Evolutionary conservation across 2,329 filamentous ascomycete genomes (phyloP), one percentile per base, ranked within the genome.

Genomic region (Diaporthe amygdali): DNA sequence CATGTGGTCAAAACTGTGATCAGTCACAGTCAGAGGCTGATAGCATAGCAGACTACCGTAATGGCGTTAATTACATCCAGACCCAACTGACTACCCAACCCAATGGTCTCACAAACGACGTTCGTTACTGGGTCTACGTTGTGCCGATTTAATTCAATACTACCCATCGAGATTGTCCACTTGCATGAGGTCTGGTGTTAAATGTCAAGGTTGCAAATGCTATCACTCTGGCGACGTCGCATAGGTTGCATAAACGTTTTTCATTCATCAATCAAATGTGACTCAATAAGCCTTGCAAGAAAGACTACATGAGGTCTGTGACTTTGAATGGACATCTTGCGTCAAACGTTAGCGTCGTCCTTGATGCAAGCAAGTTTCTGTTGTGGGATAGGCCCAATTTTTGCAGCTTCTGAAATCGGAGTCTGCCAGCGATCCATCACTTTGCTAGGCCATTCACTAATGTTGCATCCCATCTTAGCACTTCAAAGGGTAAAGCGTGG

Each of bases 121-220:
- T 61, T 32, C 56, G 39, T 8, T 61, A 61, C 56, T 61, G 56
- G 56, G 37, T 61, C 37, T 61, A 61, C 10, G 55, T 61, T 27
- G 55, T 61, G 37, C 55, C 55, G 3, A 61, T 61, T 22, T 61
- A 32, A 9, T n/a, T 6, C 9, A 44, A 30, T n/a, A 9, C 15
- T 6, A 30, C 7, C 8, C 32, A 2, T 5, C 2, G 10, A 10
- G 5, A n/a, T 2, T 22, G 17, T 3, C 4, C 10, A 15, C 5
- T 41, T 41, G 37, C 55, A 30, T 44, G 55, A n/a, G 5, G 15
- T 37, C 25, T 44, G 17, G 17, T 17, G 20, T 46, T 17, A 2
- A 2, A 15, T 2, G 22, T 22, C 2, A 10, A 30, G 1, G 20
- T 20, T 41, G 54, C 41, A 41, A 3, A 59, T 30, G 27, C 9